Base-by-base conservation (phyloP, 495 filamentous ascomycete genomes). In the Parathielavia appendiculata region DNA sequence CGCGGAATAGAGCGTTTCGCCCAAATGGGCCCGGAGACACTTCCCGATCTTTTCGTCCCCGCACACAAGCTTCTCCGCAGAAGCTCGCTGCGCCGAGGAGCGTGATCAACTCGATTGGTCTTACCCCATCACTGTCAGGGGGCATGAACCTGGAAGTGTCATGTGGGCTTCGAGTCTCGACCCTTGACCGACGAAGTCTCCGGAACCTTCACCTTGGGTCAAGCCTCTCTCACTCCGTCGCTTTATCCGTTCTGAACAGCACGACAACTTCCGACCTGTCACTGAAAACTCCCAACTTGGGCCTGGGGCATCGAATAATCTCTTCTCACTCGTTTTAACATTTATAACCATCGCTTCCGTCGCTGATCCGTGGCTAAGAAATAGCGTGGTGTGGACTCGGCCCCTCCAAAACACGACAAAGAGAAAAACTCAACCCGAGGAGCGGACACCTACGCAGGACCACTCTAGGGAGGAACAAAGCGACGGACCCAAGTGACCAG, bases 121-220 rank as follows among this genome's bases (percentile, higher is more conserved):
- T 34, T 30, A n/a, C 17, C 19, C 16, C 32, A 30, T 30, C 26
- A 30, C 40, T 45, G 38, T 38, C 22, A 53, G 52, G 36, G 16
- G 26, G 3, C 26, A 30, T 30, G 51, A 44, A 32, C 39, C 52
- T 54, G 26, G 26, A 44, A 45, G 52, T 19, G 6, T 5, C 41
- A 56, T 39, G 53, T 56, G 53, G 53, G 36, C 43, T 38, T 54
- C 52, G 17, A 10, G 41, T 47, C 32, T 19, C n/a, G n/a, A 23
- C n/a, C 34, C 53, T 20, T 36, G 40, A 36, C 40, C 41, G 53
- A 36, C 53, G 41, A 56, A 17, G 8, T 30, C 17, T 32, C 53
- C 43, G 53, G 53, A 46, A 36, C 30, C 41, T 30, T 46, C 26
- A 22, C 19, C 32, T 38, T 39, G 43, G 38, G 36, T 43, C 51